phyloP scores from a whole-genome alignment of 805 yeast species.

The Saccharomyces jurei region DNA sequence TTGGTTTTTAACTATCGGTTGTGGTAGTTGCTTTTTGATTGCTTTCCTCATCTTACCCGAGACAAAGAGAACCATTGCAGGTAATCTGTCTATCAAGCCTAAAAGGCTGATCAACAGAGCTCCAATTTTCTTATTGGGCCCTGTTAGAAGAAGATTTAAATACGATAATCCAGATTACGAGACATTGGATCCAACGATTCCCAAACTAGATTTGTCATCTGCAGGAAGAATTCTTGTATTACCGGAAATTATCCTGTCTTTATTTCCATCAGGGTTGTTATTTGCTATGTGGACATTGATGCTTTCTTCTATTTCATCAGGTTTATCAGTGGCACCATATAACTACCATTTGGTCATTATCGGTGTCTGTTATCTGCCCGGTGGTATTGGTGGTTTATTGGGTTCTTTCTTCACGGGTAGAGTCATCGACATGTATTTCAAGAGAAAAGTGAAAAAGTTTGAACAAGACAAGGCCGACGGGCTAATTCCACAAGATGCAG shows the following conservation, averaged over 20 bases:
- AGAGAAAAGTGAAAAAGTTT: constrained; percentile 21
- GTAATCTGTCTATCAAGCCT: constrained; percentile 63
- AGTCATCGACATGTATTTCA: constrained; percentile 45
- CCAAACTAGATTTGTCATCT: constrained; percentile 27
- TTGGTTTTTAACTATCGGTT: constrained; percentile 62
- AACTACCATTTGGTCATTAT: constrained; percentile 45
- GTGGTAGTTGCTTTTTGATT: constrained; percentile 37
- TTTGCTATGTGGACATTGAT: constrained; percentile 66
- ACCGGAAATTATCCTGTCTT: constrained; percentile 40
- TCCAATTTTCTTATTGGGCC: constrained; percentile 33
- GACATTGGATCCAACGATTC: constrained; percentile 20
- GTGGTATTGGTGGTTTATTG: constrained; percentile 58
- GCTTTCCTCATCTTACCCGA: constrained; percentile 52
- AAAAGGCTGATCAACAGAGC: constrained; percentile 34
- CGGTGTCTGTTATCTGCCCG: constrained; percentile 67
- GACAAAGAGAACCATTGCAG: constrained; percentile 62
- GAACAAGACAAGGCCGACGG: constrained; percentile 20
- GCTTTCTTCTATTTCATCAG: constrained; percentile 54
- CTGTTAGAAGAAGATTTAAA: constrained; percentile 17
- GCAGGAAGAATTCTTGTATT: constrained; percentile 39
- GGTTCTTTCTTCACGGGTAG: constrained; percentile 57
- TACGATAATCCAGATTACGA: constrained; percentile 26
- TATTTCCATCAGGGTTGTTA: constrained; percentile 53
- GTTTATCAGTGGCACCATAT: constrained; percentile 40
- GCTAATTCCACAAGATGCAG: constrained; percentile 16